These are phyloP conservation scores for Vitellaria paradoxa DNA, from an alignment of 179 eudicot genomes.

Conservation along the genomic window DNA sequence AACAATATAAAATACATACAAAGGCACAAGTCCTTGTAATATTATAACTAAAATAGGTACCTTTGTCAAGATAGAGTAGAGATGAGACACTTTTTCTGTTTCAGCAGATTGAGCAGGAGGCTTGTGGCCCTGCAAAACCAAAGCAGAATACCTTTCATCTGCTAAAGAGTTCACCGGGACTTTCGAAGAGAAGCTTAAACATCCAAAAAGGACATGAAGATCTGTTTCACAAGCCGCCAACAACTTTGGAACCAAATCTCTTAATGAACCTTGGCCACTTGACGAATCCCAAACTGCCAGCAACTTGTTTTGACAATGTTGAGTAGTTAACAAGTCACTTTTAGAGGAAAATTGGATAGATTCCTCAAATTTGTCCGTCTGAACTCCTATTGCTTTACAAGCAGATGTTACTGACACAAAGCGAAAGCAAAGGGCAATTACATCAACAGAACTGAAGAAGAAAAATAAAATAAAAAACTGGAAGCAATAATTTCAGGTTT, in stretches of 20 bases:
- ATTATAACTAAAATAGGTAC: conserved; percentile 31
- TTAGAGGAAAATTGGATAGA: conserved; percentile 25
- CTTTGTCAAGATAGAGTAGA: conserved; percentile 59
- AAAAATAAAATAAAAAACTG: neutral
- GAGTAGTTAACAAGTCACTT: conserved; percentile 21
- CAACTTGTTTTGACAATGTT: conserved; percentile 37
- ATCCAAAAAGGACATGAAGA: conserved; percentile 60
- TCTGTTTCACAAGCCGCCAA: conserved; percentile 67
- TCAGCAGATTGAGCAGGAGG: conserved; percentile 38
- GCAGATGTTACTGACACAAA: conserved; percentile 27
- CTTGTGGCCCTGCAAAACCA: conserved; percentile 22
- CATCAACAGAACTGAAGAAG: conserved; percentile 11
- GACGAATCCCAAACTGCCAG: conserved; percentile 48
- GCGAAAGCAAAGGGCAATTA: conserved; percentile 7
- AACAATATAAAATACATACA: neutral
- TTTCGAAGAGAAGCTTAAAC: conserved; percentile 31
- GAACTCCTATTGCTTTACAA: conserved; percentile 60
- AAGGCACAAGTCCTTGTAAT: neutral
- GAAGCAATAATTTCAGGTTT: neutral
- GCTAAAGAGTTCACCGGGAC: conserved; percentile 22
- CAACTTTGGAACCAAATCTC: conserved; percentile 57
- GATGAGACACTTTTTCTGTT: conserved; percentile 45
- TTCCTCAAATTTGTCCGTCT: conserved; percentile 57
- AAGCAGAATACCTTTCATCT: conserved; percentile 23
- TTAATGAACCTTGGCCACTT: conserved; percentile 31